Conservation (phyloP, 2,329 filamentous ascomycete genomes). For the Colletotrichum sp. region DNA sequence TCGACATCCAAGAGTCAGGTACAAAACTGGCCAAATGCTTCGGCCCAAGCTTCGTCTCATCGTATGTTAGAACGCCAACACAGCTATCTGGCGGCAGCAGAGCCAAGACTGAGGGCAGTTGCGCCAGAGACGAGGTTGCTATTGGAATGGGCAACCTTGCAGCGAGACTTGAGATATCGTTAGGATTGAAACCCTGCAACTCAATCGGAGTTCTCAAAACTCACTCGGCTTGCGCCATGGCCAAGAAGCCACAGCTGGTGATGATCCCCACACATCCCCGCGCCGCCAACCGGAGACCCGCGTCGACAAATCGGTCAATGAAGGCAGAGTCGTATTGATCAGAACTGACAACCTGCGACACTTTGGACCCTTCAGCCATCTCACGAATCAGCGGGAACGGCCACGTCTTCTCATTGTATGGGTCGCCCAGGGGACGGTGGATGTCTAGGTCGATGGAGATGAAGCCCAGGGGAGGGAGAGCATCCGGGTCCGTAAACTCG, state of each 20-base stretch:
- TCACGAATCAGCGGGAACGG: slow-evolving; percentile 40
- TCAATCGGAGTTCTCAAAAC: background rate
- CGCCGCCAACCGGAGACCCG: slow-evolving; percentile 34
- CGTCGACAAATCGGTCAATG: slow-evolving; percentile 36
- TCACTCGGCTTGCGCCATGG: slow-evolving; percentile 37
- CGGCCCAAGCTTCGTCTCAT: slow-evolving; percentile 26
- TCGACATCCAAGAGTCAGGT: slow-evolving; percentile 21
- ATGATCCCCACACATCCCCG: slow-evolving; percentile 39
- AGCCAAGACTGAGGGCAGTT: slow-evolving; percentile 33
- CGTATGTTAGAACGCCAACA: slow-evolving; percentile 36
- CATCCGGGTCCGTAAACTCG: background rate
- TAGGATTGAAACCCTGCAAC: background rate
- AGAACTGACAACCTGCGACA: slow-evolving; percentile 30
- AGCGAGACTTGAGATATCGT: slow-evolving; percentile 26
- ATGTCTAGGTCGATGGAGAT: slow-evolving; percentile 38
- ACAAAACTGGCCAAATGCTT: slow-evolving; percentile 26
- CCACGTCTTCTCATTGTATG: slow-evolving; percentile 39
- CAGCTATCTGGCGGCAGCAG: slow-evolving; percentile 26
- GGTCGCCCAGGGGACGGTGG: slow-evolving; percentile 37
- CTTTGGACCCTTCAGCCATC: slow-evolving; percentile 31
- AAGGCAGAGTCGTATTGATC: slow-evolving; percentile 35
- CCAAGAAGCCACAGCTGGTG: slow-evolving; percentile 44
- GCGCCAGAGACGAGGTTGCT: slow-evolving; percentile 38
- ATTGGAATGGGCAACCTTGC: slow-evolving; percentile 37
- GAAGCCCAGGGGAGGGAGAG: slow-evolving; percentile 35